Percentiles rank a stretch among this genome's conserved stretches.
Conservation (phyloP, 352 stramenopile genomes). For the Phytopythium ostracodes region DNA sequence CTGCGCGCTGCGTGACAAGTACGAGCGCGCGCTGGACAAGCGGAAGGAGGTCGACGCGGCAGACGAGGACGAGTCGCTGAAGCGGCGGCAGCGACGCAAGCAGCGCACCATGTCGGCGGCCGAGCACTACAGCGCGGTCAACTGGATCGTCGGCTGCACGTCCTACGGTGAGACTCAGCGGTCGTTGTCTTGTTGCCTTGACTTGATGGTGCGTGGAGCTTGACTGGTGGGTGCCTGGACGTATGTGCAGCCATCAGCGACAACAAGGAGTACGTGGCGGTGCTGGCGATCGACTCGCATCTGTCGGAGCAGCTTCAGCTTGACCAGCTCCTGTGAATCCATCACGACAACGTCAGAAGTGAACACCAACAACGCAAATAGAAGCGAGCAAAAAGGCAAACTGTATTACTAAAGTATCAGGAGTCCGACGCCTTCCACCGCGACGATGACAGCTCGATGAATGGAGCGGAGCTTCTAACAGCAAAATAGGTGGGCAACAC, state of each 20-base stretch:
- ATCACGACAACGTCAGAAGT: not conserved
- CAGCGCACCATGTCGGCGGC: slow-evolving; percentile 37
- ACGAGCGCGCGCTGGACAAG: slow-evolving; percentile 33
- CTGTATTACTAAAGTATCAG: slow-evolving; percentile 5
- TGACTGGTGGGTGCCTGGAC: too few species aligned
- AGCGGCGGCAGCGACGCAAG: slow-evolving; percentile 12
- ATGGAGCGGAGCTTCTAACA: too few species aligned
- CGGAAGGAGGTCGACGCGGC: slow-evolving; percentile 10
- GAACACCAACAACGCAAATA: not conserved
- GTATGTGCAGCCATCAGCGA: slow-evolving; percentile 50
- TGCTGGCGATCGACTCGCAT: slow-evolving; percentile 74
- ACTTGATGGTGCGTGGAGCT: too few species aligned
- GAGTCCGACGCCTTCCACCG: not conserved
- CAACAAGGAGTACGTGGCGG: slow-evolving; percentile 79
- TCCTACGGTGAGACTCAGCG: slow-evolving; percentile 64
- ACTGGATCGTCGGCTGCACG: slow-evolving; percentile 66
- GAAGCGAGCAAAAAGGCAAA: not conserved
- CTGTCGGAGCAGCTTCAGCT: slow-evolving; percentile 55
- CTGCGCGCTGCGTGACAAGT: slow-evolving; percentile 38
- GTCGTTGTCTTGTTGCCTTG: too few species aligned
- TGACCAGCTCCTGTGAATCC: slow-evolving; percentile 52
- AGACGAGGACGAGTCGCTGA: slow-evolving; percentile 7
- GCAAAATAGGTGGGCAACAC: too few species aligned
- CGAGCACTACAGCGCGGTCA: slow-evolving; percentile 44
- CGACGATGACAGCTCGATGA: too few species aligned